Conservation (phyloP, 768 basidiomycete genomes). For the Kwoniella botswanensis region DNA sequence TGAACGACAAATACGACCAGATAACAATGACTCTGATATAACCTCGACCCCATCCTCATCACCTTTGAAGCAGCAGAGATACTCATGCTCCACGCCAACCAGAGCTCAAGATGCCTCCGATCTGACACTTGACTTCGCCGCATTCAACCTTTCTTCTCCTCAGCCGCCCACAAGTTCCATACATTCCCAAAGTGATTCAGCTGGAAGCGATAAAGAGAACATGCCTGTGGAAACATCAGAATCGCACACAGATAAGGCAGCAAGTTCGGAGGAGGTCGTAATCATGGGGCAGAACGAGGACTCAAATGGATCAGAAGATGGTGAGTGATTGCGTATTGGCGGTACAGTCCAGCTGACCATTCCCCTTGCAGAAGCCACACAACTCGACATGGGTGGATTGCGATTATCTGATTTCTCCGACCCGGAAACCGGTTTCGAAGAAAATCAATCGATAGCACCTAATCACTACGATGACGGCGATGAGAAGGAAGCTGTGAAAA, state of each 20-base stretch:
- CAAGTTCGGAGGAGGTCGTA: background rate
- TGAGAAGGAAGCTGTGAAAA: background rate
- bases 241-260: background rate
- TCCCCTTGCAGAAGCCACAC: conserved; percentile 16
- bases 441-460: background rate
- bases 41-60: conserved; percentile 5
- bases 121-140: conserved; percentile 37
- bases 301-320: conserved; percentile 15
- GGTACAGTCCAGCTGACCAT: background rate
- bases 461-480: background rate
- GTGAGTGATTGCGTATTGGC: conserved; percentile 11
- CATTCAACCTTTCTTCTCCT: conserved; percentile 28
- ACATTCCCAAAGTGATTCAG: conserved; percentile 12
- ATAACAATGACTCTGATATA: conserved; percentile 22
- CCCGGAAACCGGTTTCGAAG: conserved; percentile 34
- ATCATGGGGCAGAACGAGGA: conserved; percentile 6
- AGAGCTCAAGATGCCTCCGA: conserved; percentile 22
- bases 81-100: conserved; percentile 1
- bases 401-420: conserved; percentile 45
- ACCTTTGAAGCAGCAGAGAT: background rate
- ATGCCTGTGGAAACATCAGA: background rate
- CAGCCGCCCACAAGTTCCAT: background rate
- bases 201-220: conserved; percentile 49
- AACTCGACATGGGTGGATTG: conserved; percentile 48
- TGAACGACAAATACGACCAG: conserved; percentile 8